Percentiles rank a stretch among this genome's conserved stretches.
Evolutionary conservation across 441 rosid genomes (phyloP).

Genomic region (Omphalea diandra): DNA sequence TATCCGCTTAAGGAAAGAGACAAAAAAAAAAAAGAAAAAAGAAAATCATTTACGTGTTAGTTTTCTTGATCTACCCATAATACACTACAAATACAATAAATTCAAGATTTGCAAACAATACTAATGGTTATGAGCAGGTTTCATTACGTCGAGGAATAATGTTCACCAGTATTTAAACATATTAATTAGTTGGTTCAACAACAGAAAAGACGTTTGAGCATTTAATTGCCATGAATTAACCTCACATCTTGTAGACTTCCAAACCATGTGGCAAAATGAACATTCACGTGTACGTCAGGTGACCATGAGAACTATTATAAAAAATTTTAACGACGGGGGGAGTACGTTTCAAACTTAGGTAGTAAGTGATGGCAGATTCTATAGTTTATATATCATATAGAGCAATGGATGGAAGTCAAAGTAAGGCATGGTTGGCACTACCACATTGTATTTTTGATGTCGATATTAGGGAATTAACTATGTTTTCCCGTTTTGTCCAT

Average conservation of each 20-base stretch:
- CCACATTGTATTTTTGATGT: not conserved
- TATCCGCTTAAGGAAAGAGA: no score
- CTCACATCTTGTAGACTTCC: no score
- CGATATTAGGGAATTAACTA: conserved; percentile 7
- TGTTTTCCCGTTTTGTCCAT: no score
- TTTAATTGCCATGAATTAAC: not conserved
- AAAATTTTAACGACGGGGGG: not conserved
- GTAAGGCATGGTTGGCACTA: conserved; percentile 22
- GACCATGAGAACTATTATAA: not conserved
- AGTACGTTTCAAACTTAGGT: conserved; percentile 9
- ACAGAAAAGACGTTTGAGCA: no score
- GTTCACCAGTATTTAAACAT: not conserved
- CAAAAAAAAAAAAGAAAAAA: no score
- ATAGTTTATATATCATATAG: no score
- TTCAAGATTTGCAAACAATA: not conserved
- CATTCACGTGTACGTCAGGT: conserved; percentile 6
- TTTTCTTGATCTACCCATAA: no score
- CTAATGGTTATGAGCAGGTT: no score
- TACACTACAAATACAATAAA: no score
- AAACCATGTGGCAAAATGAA: no score
- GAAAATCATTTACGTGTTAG: no score
- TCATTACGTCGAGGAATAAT: not conserved
- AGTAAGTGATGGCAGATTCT: conserved; percentile 14
- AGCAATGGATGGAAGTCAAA: conserved; percentile 17
- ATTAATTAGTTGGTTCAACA: no score